These are phyloP conservation scores for Suillus weaverae DNA, from an alignment of 768 basidiomycete genomes.

Conservation along the genomic window DNA sequence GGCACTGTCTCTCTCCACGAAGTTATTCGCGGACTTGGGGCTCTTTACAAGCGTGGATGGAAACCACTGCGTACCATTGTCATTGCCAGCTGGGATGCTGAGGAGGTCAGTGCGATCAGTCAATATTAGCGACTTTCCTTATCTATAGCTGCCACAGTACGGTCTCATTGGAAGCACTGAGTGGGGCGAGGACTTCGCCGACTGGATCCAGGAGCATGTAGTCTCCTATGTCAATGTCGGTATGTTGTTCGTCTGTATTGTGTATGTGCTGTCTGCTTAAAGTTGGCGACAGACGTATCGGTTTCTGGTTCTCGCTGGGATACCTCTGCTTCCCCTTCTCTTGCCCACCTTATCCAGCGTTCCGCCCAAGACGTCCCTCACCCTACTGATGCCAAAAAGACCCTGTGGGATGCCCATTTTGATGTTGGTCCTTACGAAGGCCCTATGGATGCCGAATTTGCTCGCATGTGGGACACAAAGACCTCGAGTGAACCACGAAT, in stretches of 20 bases:
- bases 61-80: constrained; percentile 70
- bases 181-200: constrained; percentile 89
- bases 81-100: constrained; percentile 81
- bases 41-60: constrained; percentile 57
- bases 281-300: constrained; percentile 45
- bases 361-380: constrained; percentile 58
- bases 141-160: constrained; percentile 35
- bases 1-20: constrained; percentile 60
- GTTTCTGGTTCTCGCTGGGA: constrained; percentile 55
- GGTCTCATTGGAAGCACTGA: constrained; percentile 87
- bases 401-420: constrained; percentile 59
- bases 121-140: not conserved
- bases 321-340: constrained; percentile 58
- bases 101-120: constrained; percentile 45
- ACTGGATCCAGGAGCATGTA: constrained; percentile 77
- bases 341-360: constrained; percentile 56
- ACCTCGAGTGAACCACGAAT: constrained; percentile 36
- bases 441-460: constrained; percentile 43
- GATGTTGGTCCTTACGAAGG: constrained; percentile 54
- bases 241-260: constrained; percentile 21
- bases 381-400: constrained; percentile 48
- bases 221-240: constrained; percentile 86
- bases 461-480: constrained; percentile 39
- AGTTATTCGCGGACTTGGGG: constrained; percentile 54
- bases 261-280: constrained; percentile 9